Conservation (phyloP, 2,329 filamentous ascomycete species). For the Coccinonectria pachysandricola region DNA sequence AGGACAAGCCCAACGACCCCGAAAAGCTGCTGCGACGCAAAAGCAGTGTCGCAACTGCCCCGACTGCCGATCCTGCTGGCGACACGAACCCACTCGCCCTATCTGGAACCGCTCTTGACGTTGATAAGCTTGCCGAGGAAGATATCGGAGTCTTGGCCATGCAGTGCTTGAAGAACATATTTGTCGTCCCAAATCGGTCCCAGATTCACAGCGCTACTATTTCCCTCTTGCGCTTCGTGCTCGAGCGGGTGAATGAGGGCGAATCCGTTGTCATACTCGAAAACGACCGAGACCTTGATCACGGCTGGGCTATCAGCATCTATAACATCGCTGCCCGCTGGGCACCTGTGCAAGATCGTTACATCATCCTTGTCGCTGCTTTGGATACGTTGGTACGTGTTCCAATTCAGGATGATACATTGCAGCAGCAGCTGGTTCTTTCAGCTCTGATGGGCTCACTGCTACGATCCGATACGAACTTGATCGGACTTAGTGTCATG, state of each 20-base stretch:
- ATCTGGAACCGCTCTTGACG: slow-evolving; percentile 74
- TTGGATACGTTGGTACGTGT: slow-evolving; percentile 65
- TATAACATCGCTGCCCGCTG: slow-evolving; percentile 73
- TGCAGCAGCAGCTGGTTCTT: slow-evolving; percentile 65
- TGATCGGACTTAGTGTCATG: slow-evolving; percentile 94
- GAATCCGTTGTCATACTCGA: slow-evolving; percentile 43
- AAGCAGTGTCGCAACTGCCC: slow-evolving; percentile 69
- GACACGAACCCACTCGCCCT: slow-evolving; percentile 61
- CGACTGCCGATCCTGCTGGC: slow-evolving; percentile 49
- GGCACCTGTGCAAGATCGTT: slow-evolving; percentile 90
- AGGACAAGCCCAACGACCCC: slow-evolving; percentile 58
- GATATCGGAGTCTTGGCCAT: slow-evolving; percentile 77
- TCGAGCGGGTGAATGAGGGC: slow-evolving; percentile 43
- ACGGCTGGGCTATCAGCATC: slow-evolving; percentile 72
- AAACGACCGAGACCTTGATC: slow-evolving; percentile 31
- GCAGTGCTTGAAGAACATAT: slow-evolving; percentile 78
- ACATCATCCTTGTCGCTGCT: slow-evolving; percentile 74
- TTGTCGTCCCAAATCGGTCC: slow-evolving; percentile 67
- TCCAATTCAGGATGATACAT: slow-evolving; percentile 57
- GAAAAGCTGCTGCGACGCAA: slow-evolving; percentile 56
- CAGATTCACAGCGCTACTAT: slow-evolving; percentile 72
- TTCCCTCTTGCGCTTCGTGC: slow-evolving; percentile 66
- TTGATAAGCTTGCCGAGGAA: slow-evolving; percentile 82
- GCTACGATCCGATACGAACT: slow-evolving; percentile 77
- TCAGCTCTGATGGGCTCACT: slow-evolving; percentile 72